Evolutionary conservation across 169 alveolate species (phyloP).

Genomic region (Eimeria falciformis): DNA sequence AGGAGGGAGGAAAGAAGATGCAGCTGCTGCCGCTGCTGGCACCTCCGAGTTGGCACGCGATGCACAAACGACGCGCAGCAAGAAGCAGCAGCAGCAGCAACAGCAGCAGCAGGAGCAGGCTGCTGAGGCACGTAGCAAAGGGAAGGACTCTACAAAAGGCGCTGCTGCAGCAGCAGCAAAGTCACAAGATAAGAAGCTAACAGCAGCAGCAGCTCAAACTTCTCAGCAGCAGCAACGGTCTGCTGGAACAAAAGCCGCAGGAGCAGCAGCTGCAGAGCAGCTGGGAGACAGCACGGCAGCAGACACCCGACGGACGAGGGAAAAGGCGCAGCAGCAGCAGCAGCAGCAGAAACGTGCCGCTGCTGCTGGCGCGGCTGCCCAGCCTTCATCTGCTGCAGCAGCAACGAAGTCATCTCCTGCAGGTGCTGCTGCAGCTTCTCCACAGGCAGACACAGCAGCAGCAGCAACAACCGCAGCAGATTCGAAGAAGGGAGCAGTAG

Average conservation of each 20-base stretch:
- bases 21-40: conserved; percentile 3
- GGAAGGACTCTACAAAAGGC: conserved; percentile 15
- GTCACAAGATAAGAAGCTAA: conserved; percentile 9
- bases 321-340: conserved; percentile 21
- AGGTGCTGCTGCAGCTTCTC: conserved; percentile 37
- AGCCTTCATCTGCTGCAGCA: background rate
- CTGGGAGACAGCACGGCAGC: conserved; percentile 36
- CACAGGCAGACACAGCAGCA: background rate
- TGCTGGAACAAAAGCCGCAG: background rate
- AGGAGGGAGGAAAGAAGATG: conserved; percentile 3
- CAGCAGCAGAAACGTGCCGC: conserved; percentile 47
- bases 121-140: conserved; percentile 20
- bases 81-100: conserved; percentile 13
- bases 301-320: background rate
- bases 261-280: background rate
- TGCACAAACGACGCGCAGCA: conserved; percentile 11
- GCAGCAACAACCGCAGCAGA: no score
- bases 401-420: conserved; percentile 4
- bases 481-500: background rate
- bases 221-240: conserved; percentile 33
- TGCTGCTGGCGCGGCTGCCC: conserved; percentile 6
- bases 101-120: conserved; percentile 34
- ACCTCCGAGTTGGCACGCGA: background rate
- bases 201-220: conserved; percentile 45
- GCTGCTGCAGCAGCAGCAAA: conserved; percentile 15